Percentiles rank a stretch among this genome's conserved stretches.
phyloP scores from a whole-genome alignment of 2,329 filamentous ascomycete species.

The Daldinia sp. region DNA sequence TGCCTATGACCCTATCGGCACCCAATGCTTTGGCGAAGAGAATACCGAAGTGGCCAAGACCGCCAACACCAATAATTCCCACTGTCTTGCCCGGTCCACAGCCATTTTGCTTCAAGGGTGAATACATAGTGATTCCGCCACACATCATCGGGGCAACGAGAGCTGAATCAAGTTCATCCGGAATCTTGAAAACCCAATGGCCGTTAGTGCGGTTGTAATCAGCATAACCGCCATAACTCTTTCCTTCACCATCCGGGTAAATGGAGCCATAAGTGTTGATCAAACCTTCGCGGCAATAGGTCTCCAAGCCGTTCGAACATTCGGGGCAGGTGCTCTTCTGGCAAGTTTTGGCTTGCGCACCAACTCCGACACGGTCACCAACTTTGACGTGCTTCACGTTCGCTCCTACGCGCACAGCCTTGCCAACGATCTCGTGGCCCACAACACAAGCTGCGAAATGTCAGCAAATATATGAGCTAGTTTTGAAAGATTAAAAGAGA shows the following conservation, averaged over 20 bases:
- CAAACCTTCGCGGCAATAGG: slow-evolving; percentile 56
- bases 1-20: slow-evolving; percentile 70
- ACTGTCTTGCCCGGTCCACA: slow-evolving; percentile 76
- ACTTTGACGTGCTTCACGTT: slow-evolving; percentile 63
- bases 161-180: slow-evolving; percentile 56
- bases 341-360: slow-evolving; percentile 70
- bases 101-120: slow-evolving; percentile 71
- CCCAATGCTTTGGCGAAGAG: slow-evolving; percentile 76
- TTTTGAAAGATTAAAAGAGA: slow-evolving; percentile 7
- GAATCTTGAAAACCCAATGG: slow-evolving; percentile 63
- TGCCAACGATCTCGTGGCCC: slow-evolving; percentile 75
- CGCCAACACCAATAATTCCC: slow-evolving; percentile 76
- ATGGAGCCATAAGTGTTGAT: slow-evolving; percentile 66
- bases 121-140: slow-evolving; percentile 75
- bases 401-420: slow-evolving; percentile 69
- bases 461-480: slow-evolving; percentile 33
- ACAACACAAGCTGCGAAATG: slow-evolving; percentile 61
- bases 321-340: slow-evolving; percentile 58
- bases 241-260: slow-evolving; percentile 64
- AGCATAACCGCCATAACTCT: slow-evolving; percentile 69
- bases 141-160: slow-evolving; percentile 74
- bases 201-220: slow-evolving; percentile 53
- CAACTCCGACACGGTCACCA: slow-evolving; percentile 57
- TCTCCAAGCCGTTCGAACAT: slow-evolving; percentile 57
- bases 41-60: slow-evolving; percentile 76